These are phyloP conservation scores for Colletotrichum godetiae DNA, from an alignment of 2,329 filamentous ascomycete genomes.

Conservation along the genomic window DNA sequence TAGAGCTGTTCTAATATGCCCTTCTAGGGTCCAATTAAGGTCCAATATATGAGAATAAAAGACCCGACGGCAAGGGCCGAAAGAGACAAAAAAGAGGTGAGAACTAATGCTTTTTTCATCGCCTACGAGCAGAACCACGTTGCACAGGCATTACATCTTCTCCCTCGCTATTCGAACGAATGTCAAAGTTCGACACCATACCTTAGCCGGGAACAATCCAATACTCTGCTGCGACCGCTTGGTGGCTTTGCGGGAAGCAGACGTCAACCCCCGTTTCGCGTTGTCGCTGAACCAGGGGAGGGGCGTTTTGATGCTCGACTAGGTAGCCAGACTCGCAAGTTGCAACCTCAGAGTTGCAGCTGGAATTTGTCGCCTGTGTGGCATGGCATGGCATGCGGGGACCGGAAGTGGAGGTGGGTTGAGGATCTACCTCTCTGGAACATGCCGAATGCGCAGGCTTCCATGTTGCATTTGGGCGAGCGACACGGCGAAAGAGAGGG, in stretches of 20 bases:
- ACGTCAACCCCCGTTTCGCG: background rate
- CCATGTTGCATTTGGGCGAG: conserved; percentile 15
- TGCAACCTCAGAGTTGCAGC: background rate
- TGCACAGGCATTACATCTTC: background rate
- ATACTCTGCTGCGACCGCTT: background rate
- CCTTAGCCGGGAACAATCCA: background rate
- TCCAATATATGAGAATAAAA: background rate
- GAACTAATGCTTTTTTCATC: background rate
- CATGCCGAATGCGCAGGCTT: background rate
- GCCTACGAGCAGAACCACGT: background rate
- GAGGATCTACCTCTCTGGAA: conserved; percentile 9
- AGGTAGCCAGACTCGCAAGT: background rate
- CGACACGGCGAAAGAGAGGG: conserved; percentile 1
- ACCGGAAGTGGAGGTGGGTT: background rate
- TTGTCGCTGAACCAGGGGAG: background rate
- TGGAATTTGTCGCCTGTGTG: background rate
- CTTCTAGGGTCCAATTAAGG: background rate
- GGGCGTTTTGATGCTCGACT: background rate
- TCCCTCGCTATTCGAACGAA: background rate
- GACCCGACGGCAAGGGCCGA: background rate
- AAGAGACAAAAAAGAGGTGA: background rate
- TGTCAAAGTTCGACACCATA: no score
- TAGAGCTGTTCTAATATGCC: background rate
- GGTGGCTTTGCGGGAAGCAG: background rate
- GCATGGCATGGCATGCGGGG: conserved; percentile 9